phyloP scores from a whole-genome alignment of 2,329 filamentous ascomycete species.

The Emydomyces testavorans region DNA sequence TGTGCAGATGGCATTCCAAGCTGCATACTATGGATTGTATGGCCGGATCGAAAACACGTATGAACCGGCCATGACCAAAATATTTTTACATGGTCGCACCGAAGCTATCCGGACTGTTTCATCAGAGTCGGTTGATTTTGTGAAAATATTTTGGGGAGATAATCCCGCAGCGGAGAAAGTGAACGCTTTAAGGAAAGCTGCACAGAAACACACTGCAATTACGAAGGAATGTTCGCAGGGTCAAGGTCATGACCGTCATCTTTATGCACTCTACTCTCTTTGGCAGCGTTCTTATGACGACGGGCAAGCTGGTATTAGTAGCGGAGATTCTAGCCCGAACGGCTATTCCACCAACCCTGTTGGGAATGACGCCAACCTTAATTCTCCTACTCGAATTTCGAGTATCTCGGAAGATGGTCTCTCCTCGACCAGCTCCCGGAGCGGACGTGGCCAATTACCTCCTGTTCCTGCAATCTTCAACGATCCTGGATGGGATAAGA shows the following conservation, averaged over 20 bases:
- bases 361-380: constrained; percentile 23
- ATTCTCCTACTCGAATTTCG: constrained; percentile 27
- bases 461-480: constrained; percentile 66
- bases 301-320: constrained; percentile 43
- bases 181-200: constrained; percentile 70
- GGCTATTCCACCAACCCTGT: constrained; percentile 54
- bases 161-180: constrained; percentile 73
- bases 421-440: constrained; percentile 42
- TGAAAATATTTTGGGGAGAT: constrained; percentile 90
- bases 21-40: constrained; percentile 93
- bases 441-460: constrained; percentile 30
- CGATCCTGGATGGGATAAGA: constrained; percentile 82
- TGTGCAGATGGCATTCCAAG: constrained; percentile 98
- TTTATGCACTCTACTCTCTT: constrained; percentile 87
- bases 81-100: constrained; percentile 83
- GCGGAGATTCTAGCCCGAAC: constrained; percentile 42
- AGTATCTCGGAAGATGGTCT: constrained; percentile 34
- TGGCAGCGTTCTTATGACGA: constrained; percentile 86
- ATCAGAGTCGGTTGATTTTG: constrained; percentile 71
- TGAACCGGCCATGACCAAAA: constrained; percentile 96
- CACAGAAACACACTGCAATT: constrained; percentile 64
- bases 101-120: constrained; percentile 86
- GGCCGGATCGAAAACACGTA: constrained; percentile 90
- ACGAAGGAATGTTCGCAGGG: constrained; percentile 83
- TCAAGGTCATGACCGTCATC: constrained; percentile 79